Percentiles rank a stretch among this genome's conserved stretches.
Conservation (phyloP, 1,284 basidiomycete genomes). For the Cryptococcus sp. region DNA sequence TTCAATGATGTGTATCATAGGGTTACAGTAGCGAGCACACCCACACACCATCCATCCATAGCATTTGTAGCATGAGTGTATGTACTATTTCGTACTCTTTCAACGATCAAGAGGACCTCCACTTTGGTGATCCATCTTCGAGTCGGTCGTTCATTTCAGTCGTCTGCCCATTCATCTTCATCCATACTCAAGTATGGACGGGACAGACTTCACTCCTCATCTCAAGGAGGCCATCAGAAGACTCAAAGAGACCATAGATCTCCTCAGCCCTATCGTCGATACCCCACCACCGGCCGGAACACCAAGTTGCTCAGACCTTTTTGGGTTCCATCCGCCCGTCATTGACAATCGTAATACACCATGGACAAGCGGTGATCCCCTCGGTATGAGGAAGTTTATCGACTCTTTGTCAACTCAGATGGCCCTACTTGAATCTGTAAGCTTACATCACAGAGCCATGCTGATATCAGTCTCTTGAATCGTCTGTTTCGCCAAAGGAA, state of each 20-base stretch:
- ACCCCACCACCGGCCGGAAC: background rate
- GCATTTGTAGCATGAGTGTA: no score
- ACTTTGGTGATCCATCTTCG: background rate
- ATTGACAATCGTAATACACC: constrained; percentile 4
- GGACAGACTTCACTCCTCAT: constrained; percentile 12
- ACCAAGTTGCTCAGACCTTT: background rate
- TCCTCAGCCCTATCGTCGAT: constrained; percentile 8
- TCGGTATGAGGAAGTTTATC: constrained; percentile 22
- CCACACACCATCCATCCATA: no score
- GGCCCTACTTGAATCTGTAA: constrained; percentile 12
- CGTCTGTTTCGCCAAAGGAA: constrained; percentile 18
- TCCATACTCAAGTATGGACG: background rate
- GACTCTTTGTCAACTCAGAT: constrained; percentile 20
- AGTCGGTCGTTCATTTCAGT: background rate
- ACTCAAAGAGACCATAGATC: constrained; percentile 1
- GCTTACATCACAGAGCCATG: constrained; percentile 2
- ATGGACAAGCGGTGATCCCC: constrained; percentile 26
- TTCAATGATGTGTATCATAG: no score
- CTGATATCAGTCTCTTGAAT: constrained; percentile 6
- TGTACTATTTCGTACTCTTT: no score
- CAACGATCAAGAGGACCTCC: no score
- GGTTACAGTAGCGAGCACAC: no score
- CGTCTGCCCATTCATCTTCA: background rate
- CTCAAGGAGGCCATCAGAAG: constrained; percentile 5
- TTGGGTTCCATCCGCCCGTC: constrained; percentile 15